Percentiles rank a stretch among this genome's conserved stretches.
Evolutionary conservation across 2,329 filamentous ascomycete genomes (phyloP).

Genomic region (Fusarium clavum): DNA sequence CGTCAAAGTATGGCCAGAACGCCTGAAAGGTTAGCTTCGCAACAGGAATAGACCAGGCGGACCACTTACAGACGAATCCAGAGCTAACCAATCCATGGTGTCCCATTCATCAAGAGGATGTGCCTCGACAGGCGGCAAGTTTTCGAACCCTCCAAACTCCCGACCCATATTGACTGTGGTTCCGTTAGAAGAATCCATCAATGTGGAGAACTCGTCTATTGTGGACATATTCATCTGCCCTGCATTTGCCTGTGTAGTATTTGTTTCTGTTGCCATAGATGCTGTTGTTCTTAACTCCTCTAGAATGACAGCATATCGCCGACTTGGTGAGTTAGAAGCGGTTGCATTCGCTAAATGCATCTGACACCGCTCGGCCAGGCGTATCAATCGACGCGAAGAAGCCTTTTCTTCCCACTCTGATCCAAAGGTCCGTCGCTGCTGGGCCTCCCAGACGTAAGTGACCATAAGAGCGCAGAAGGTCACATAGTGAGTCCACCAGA

Average conservation of each 20-base stretch:
- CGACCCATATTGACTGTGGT: background rate
- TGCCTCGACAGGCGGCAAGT: background rate
- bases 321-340: constrained; percentile 36
- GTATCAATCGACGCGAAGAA: constrained; percentile 25
- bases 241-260: background rate
- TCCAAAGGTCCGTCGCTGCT: constrained; percentile 37
- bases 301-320: constrained; percentile 35
- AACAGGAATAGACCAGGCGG: background rate
- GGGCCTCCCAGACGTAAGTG: constrained; percentile 62
- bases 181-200: background rate
- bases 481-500: constrained; percentile 67
- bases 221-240: background rate
- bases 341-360: constrained; percentile 33
- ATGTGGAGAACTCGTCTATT: no score
- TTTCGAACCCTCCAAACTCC: background rate
- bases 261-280: background rate
- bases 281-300: constrained; percentile 29
- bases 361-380: constrained; percentile 44
- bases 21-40: background rate
- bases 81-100: constrained; percentile 36
- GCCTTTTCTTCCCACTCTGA: constrained; percentile 22
- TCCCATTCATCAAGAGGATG: constrained; percentile 31
- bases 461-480: constrained; percentile 66
- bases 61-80: constrained; percentile 34
- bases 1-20: background rate